Percentiles rank a stretch among this genome's conserved stretches.
These are phyloP conservation scores for Ustilago shanxiensis DNA, from an alignment of 1,284 basidiomycete genomes.

Conservation along the genomic window DNA sequence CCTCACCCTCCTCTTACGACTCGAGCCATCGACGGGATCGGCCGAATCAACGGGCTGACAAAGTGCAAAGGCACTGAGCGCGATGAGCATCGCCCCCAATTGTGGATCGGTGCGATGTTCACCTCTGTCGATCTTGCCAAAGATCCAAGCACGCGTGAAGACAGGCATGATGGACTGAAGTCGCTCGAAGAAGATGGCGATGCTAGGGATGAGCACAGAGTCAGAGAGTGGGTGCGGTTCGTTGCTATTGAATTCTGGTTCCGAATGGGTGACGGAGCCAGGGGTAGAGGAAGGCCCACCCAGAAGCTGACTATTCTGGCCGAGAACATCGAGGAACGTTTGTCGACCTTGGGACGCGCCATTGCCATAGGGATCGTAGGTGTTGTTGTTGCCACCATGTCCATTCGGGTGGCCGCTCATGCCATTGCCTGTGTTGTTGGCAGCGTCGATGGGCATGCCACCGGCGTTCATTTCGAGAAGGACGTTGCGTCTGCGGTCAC, in stretches of 20 bases:
- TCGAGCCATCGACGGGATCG: slow-evolving; percentile 44
- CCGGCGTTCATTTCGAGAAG: slow-evolving; percentile 42
- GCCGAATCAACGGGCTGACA: slow-evolving; percentile 56
- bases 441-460: slow-evolving; percentile 5
- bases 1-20: slow-evolving; percentile 41
- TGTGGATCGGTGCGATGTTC: slow-evolving; percentile 62
- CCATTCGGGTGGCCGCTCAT: slow-evolving; percentile 9
- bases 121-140: slow-evolving; percentile 57
- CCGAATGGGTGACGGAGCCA: slow-evolving; percentile 35
- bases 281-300: slow-evolving; percentile 34
- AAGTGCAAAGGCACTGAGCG: slow-evolving; percentile 60
- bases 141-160: slow-evolving; percentile 63
- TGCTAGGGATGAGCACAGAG: slow-evolving; percentile 59
- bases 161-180: slow-evolving; percentile 68
- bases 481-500: slow-evolving; percentile 45
- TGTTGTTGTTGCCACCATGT: slow-evolving; percentile 8
- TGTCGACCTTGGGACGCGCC: slow-evolving; percentile 17
- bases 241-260: slow-evolving; percentile 27
- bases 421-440: slow-evolving; percentile 15
- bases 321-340: slow-evolving; percentile 51
- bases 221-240: slow-evolving; percentile 57
- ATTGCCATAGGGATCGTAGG: slow-evolving; percentile 20
- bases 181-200: slow-evolving; percentile 67
- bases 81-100: slow-evolving; percentile 65
- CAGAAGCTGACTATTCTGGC: slow-evolving; percentile 39